Evolutionary conservation across 805 yeast species (phyloP), one percentile per base, ranked within the genome.

Genomic region (Vanderwaltozyma polyspora): DNA sequence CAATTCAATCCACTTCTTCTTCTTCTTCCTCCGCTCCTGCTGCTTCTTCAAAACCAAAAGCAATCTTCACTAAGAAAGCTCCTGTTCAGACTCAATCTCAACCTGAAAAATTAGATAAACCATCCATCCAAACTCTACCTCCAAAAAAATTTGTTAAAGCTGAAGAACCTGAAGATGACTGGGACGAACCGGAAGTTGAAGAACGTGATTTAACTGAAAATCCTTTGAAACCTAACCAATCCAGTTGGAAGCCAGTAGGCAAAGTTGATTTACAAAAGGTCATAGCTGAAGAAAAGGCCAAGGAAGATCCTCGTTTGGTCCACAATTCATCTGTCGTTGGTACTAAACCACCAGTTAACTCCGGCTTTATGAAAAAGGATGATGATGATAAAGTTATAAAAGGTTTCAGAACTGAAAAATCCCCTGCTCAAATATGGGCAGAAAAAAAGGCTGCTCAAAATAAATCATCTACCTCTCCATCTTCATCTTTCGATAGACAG

Each of bases 391-490:
- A 70, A 39, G 59, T 68, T 4, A 68, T 70, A 30, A 74, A 76
- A 35, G 89, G 84, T 26, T 61, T 75, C 32, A 71, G 71, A 41
- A 72, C 68, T 40, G 95, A 94, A 40, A 82, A 84, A 59, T 81
- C 94, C 6, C 95, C 96, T 17, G 95, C 95, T 19, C 95, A 86
- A 62, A 49, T 83, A 19, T 86, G 96, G 96, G 96, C 95, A 17
- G 95, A 81, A 54, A 81, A 78, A 62, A 75, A 79, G 52, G 94
- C 85, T 31, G 69, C 76, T 53, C 74, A 65, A 19, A n/a, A n/a
- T n/a, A n/a, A n/a, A n/a, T n/a, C n/a, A n/a, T n/a, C n/a, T n/a
- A 32, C 29, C 19, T 24, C 32, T 6, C 6, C 19, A 16, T 18
- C 36, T 10, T n/a, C 9, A 25, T 13, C 6, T 9, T 19, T 15